Conservation (phyloP, 495 filamentous ascomycete species). For the Neurospora sp. region DNA sequence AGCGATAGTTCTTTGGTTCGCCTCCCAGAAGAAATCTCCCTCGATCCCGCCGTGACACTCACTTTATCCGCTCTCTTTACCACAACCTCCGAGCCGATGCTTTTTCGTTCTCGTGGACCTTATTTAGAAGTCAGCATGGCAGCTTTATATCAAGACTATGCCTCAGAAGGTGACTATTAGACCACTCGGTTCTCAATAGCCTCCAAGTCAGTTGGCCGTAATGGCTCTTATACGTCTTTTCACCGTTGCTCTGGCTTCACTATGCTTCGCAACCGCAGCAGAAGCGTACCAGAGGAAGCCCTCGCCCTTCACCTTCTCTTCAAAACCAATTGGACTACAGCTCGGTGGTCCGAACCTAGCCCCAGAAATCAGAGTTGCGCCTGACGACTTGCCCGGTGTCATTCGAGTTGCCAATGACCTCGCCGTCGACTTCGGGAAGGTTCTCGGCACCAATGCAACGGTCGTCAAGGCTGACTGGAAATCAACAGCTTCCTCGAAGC, state of each 20-base stretch:
- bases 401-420: constrained; percentile 37
- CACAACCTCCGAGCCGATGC: background rate
- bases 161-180: background rate
- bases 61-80: background rate
- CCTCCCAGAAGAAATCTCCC: background rate
- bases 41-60: background rate
- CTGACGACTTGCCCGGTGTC: constrained; percentile 35
- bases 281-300: constrained; percentile 8
- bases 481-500: constrained; percentile 17
- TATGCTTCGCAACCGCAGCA: constrained; percentile 1
- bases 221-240: constrained; percentile 8
- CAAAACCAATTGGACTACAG: constrained; percentile 9
- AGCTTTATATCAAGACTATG: background rate
- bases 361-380: constrained; percentile 20
- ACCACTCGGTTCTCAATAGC: background rate
- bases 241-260: background rate
- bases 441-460: constrained; percentile 34
- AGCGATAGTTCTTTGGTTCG: background rate
- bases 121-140: background rate
- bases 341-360: constrained; percentile 15
- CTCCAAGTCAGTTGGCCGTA: background rate
- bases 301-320: constrained; percentile 14
- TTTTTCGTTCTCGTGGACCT: background rate
- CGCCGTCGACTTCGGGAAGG: constrained; percentile 42
- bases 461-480: constrained; percentile 19